Evolutionary conservation across 2,329 filamentous ascomycete genomes (phyloP).

Genomic region (Diaporthe sp.): DNA sequence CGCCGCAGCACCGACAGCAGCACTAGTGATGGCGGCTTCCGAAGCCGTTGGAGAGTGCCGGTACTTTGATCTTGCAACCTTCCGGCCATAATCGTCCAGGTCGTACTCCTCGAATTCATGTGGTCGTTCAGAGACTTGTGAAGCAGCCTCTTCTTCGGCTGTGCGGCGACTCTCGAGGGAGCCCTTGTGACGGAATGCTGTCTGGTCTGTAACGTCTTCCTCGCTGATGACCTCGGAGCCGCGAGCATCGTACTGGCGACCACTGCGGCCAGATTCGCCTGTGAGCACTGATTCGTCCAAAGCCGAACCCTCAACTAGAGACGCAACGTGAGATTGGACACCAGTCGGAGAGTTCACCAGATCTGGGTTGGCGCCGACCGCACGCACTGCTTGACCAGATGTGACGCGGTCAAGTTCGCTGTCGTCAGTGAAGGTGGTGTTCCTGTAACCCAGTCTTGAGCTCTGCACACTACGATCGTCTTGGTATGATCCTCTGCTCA

Average conservation of each 20-base stretch:
- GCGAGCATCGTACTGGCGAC: conserved; percentile 62
- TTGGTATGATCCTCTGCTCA: conserved; percentile 67
- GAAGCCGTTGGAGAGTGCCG: conserved; percentile 68
- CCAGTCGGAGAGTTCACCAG: conserved; percentile 80
- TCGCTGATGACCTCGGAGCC: conserved; percentile 55
- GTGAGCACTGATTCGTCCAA: conserved; percentile 79
- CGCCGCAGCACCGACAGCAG: conserved; percentile 67
- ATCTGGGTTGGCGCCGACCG: conserved; percentile 80
- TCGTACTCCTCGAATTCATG: conserved; percentile 64
- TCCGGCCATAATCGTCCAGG: conserved; percentile 70
- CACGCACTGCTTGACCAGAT: conserved; percentile 78
- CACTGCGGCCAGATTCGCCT: conserved; percentile 64
- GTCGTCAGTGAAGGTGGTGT: conserved; percentile 64
- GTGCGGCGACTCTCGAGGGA: conserved; percentile 56
- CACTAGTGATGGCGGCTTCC: conserved; percentile 70
- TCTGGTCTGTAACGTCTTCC: conserved; percentile 51
- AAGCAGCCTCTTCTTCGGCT: conserved; percentile 56
- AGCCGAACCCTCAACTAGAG: conserved; percentile 82
- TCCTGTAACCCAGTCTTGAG: conserved; percentile 69
- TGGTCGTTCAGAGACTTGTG: conserved; percentile 56
- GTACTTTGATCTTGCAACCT: conserved; percentile 62
- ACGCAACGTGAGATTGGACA: conserved; percentile 92
- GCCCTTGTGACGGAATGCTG: conserved; percentile 54
- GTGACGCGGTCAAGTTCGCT: conserved; percentile 72
- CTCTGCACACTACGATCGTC: conserved; percentile 70